phyloP scores from a whole-genome alignment of 164 flowering plant species.

The Chimonanthus praecox region DNA sequence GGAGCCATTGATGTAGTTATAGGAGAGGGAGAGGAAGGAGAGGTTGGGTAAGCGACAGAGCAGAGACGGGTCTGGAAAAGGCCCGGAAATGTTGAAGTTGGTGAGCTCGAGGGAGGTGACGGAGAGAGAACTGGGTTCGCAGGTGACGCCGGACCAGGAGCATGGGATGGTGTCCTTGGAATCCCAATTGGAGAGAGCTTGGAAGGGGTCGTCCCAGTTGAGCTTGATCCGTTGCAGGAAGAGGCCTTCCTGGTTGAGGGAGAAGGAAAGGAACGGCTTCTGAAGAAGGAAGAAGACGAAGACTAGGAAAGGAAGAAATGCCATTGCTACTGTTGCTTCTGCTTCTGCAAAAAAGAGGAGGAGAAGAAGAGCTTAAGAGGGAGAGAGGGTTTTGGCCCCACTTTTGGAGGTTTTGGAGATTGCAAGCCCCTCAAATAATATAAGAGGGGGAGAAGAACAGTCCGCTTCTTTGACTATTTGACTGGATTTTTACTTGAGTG shows the following conservation, averaged over 20 bases:
- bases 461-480: not conserved
- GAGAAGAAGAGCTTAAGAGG: too few relatives aligned
- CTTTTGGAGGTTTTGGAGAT: too few relatives aligned
- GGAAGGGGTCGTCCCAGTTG: constrained; percentile 54
- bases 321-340: not conserved
- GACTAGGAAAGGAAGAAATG: constrained; percentile 4
- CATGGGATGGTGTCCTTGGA: constrained; percentile 49
- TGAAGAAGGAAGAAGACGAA: constrained; percentile 22
- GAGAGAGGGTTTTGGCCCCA: too few relatives aligned
- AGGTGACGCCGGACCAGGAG: constrained; percentile 61
- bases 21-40: constrained; percentile 46
- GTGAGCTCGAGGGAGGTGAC: constrained; percentile 67
- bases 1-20: constrained; percentile 67
- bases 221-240: constrained; percentile 46
- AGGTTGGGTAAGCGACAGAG: constrained; percentile 62
- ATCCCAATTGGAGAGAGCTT: constrained; percentile 53
- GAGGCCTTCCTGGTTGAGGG: constrained; percentile 72
- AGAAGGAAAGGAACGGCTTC: constrained; percentile 6
- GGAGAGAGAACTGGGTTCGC: constrained; percentile 34
- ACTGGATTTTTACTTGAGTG: too few relatives aligned
- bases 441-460: not conserved
- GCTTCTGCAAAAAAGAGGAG: not conserved
- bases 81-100: constrained; percentile 46
- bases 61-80: constrained; percentile 51
- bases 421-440: too few relatives aligned